phyloP scores from a whole-genome alignment of 495 filamentous ascomycete genomes.

The Xylaria sp. region DNA sequence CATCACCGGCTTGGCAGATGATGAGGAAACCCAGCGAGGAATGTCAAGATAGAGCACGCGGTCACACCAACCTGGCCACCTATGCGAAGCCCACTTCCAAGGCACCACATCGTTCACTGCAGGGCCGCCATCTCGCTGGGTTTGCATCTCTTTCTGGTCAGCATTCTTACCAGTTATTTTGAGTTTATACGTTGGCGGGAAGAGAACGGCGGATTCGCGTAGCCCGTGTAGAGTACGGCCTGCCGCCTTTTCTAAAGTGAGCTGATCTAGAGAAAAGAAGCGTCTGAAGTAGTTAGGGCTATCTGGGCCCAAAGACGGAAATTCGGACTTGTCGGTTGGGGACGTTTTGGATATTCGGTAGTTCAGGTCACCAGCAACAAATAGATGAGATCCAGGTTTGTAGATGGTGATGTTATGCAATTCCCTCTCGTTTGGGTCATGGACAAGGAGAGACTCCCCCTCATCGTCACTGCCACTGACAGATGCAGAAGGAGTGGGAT shows the following conservation, averaged over 20 bases:
- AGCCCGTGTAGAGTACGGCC: conserved; percentile 77
- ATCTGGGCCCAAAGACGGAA: conserved; percentile 65
- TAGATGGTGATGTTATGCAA: conserved; percentile 65
- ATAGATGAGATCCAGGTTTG: conserved; percentile 75
- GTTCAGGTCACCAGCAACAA: conserved; percentile 91
- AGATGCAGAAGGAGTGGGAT: conserved; percentile 22
- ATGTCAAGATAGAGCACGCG: conserved; percentile 80
- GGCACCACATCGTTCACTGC: conserved; percentile 48
- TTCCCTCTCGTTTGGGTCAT: conserved; percentile 27
- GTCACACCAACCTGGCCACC: conserved; percentile 96
- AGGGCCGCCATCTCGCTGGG: conserved; percentile 33
- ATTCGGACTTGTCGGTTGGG: conserved; percentile 62
- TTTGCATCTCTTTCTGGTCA: conserved; percentile 39
- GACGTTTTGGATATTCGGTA: conserved; percentile 76
- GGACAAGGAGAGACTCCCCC: conserved; percentile 26
- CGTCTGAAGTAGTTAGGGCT: conserved; percentile 52
- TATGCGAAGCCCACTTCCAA: conserved; percentile 78
- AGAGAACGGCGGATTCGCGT: conserved; percentile 73
- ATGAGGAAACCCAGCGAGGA: conserved; percentile 51
- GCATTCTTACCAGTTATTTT: conserved; percentile 50
- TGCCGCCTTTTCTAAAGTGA: conserved; percentile 69
- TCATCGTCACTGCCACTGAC: conserved; percentile 34
- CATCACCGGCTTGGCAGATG: conserved; percentile 30
- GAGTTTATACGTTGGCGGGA: conserved; percentile 95
- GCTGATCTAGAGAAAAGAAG: conserved; percentile 79